phyloP scores from a whole-genome alignment of 2,329 filamentous ascomycete species.

The Xylariales sp. region DNA sequence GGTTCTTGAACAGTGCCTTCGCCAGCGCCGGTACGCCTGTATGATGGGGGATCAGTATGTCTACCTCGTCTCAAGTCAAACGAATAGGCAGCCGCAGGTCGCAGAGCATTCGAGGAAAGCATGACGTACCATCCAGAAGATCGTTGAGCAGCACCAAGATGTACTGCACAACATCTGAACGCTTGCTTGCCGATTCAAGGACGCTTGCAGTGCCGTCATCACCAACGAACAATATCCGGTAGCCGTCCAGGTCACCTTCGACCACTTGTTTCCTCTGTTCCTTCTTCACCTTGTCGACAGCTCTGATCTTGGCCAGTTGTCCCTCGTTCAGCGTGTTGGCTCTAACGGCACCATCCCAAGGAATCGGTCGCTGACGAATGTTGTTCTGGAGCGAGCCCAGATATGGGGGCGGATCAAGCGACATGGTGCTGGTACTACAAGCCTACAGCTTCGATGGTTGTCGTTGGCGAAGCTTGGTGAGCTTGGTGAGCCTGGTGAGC shows the following conservation, averaged over 20 bases:
- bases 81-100: background rate
- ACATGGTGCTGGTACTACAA: conserved; percentile 54
- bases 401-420: conserved; percentile 87
- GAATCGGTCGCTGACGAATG: conserved; percentile 91
- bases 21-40: conserved; percentile 76
- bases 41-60: conserved; percentile 11
- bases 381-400: conserved; percentile 86
- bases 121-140: conserved; percentile 73
- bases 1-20: conserved; percentile 68
- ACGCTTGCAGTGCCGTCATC: conserved; percentile 65
- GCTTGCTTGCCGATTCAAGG: conserved; percentile 78
- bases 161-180: conserved; percentile 90
- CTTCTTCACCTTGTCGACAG: conserved; percentile 92
- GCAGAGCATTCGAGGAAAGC: background rate
- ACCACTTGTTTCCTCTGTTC: conserved; percentile 83
- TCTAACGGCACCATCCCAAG: conserved; percentile 94
- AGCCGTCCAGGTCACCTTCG: conserved; percentile 74
- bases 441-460: background rate
- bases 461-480: background rate
- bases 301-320: conserved; percentile 92
- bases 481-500: background rate
- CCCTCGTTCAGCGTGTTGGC: conserved; percentile 90
- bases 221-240: conserved; percentile 76
- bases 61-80: too few relatives aligned
- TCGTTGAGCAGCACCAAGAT: conserved; percentile 86